These are phyloP conservation scores for Colletotrichum paranaense DNA, from an alignment of 2,329 filamentous ascomycete species.

Conservation along the genomic window DNA sequence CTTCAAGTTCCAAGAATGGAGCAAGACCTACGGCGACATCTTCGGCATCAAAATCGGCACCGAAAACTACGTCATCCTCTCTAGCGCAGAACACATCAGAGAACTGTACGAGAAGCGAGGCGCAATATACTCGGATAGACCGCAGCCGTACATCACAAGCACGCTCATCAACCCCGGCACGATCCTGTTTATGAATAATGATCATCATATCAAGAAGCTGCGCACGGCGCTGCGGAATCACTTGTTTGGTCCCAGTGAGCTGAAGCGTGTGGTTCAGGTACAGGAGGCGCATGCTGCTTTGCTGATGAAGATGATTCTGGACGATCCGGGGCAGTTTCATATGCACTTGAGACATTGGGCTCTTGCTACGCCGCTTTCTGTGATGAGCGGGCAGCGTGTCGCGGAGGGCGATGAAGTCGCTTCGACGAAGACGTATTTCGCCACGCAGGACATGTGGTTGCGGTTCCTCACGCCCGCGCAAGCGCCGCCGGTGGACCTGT, in stretches of 20 bases:
- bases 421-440: conserved; percentile 37
- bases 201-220: conserved; percentile 14
- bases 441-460: conserved; percentile 39
- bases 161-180: conserved; percentile 39
- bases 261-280: conserved; percentile 34
- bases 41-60: conserved; percentile 45
- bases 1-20: conserved; percentile 46
- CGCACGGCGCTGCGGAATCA: conserved; percentile 31
- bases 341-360: conserved; percentile 39
- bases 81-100: conserved; percentile 44
- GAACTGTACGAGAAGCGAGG: conserved; percentile 52
- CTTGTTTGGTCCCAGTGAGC: conserved; percentile 38
- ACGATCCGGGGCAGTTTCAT: conserved; percentile 34
- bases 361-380: conserved; percentile 40
- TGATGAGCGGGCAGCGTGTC: conserved; percentile 38
- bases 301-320: conserved; percentile 36
- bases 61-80: conserved; percentile 47
- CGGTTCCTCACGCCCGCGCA: conserved; percentile 40
- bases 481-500: conserved; percentile 42
- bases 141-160: conserved; percentile 42
- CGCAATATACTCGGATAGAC: conserved; percentile 50
- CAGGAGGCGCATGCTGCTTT: conserved; percentile 39
- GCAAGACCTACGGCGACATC: conserved; percentile 47
- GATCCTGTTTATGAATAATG: conserved; percentile 23
- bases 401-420: conserved; percentile 28